Evolutionary conservation across 2,329 filamentous ascomycete species (phyloP), one percentile per base, ranked within the genome.

Genomic region (Neurospora sp.): DNA sequence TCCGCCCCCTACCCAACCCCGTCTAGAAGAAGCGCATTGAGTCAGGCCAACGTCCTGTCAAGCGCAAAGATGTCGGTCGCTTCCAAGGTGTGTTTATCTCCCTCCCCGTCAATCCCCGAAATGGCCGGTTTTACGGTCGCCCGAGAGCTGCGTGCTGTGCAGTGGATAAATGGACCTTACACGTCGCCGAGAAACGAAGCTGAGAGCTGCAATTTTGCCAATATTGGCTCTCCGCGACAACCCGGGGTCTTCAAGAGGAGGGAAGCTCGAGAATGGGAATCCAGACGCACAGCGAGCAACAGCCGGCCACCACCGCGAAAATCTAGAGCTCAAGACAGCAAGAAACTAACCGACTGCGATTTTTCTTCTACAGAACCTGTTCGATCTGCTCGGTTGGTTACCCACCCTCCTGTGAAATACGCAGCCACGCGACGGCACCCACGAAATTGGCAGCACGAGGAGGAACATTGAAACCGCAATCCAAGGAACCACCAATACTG

Each of bases 371-470:
- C 76, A 98, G 96, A 99, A 99, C 88, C 90, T 92, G 80, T 98
- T 92, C 88, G 95, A 96, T 88, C 91, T 97, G 86, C 93, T 99
- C 88, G 95, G 96, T 98, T 97, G 79, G 83, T 80, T 75, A 73
- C 73, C 74, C 73, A 74, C 72, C 75, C 71, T 74, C 72, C 41
- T 70, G 19, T 37, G 43, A 46, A 67, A 40, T 19, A 68, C 15
- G 15, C 23, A n/a, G 41, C 43, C 68, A 67, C 37, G 37, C 67
- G 43, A 41, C 67, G 46, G 36, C 43, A 37, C 23, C 38, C 39
- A 46, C 70, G 46, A 66, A 43, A 43, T 41, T 37, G 62, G 23
- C 62, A 36, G 65, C 2, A 40, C 23, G 43, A 68, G 41, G 38
- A 46, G 36, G 66, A 70, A 28, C 39, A 41, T 17, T 17, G 19